phyloP scores from a whole-genome alignment of 1,139 yeast genomes.

The Nakaseomyces nivariensis region DNA sequence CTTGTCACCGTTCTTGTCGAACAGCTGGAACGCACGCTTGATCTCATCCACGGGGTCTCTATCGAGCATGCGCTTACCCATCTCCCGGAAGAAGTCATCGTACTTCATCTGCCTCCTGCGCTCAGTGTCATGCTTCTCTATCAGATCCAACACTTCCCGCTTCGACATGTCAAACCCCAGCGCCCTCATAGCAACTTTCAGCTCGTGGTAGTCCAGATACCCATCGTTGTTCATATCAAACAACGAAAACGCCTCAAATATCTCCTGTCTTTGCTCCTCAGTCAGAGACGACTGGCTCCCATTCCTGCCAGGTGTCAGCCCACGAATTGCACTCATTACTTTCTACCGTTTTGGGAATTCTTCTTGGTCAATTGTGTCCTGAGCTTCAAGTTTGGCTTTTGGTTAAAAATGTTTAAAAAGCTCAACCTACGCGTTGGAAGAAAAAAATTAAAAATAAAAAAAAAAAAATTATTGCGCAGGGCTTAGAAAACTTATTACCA shows the following conservation, averaged over 20 bases:
- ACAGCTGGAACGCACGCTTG: conserved; percentile 76
- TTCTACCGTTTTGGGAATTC: too few relatives aligned
- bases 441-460: too few relatives aligned
- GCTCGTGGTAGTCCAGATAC: conserved; percentile 80
- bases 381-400: too few relatives aligned
- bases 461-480: too few relatives aligned
- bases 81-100: conserved; percentile 59
- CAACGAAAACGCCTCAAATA: conserved; percentile 83
- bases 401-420: too few relatives aligned
- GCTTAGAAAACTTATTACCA: too few relatives aligned
- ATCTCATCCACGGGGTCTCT: conserved; percentile 93
- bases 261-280: conserved; percentile 87
- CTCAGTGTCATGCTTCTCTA: conserved; percentile 73
- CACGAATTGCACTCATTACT: neutral
- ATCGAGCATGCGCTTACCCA: conserved; percentile 66
- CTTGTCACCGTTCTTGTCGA: conserved; percentile 85
- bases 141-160: conserved; percentile 68
- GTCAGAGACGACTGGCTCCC: conserved; percentile 41
- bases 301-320: neutral
- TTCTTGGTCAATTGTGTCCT: too few relatives aligned
- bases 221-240: conserved; percentile 94
- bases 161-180: conserved; percentile 83
- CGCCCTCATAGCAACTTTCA: conserved; percentile 86
- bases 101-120: conserved; percentile 64
- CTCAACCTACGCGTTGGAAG: too few relatives aligned